Percentiles rank a stretch among this genome's conserved stretches.
These are phyloP conservation scores for Zygotorulaspora florentina DNA, from an alignment of 805 yeast genomes.

Conservation along the genomic window DNA sequence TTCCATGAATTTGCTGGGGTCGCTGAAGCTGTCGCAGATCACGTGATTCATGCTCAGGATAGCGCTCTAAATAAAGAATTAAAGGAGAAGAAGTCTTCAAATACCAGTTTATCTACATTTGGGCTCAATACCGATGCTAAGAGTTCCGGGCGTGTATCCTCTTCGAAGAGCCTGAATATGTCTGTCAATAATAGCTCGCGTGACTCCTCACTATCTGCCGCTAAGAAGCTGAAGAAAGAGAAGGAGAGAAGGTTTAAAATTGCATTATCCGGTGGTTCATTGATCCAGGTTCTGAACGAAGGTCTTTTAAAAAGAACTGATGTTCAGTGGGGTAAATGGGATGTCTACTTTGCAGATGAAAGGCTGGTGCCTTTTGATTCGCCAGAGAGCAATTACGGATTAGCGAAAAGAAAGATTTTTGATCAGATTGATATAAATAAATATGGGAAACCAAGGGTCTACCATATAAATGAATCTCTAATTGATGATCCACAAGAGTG, in stretches of 20 bases:
- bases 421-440: conserved; percentile 44
- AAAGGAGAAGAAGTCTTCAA: conserved; percentile 23
- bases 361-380: conserved; percentile 84
- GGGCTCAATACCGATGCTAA: conserved; percentile 6
- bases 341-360: conserved; percentile 93
- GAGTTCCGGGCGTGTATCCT: conserved; percentile 20
- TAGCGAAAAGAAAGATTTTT: conserved; percentile 74
- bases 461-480: conserved; percentile 73
- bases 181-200: conserved; percentile 3
- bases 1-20: conserved; percentile 87
- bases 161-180: conserved; percentile 18
- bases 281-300: conserved; percentile 78
- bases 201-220: conserved; percentile 10
- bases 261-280: conserved; percentile 90
- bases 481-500: conserved; percentile 83
- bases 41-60: conserved; percentile 85
- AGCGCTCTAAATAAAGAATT: conserved; percentile 32
- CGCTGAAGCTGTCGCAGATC: conserved; percentile 96
- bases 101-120: conserved; percentile 13
- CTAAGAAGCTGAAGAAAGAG: conserved; percentile 45
- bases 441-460: conserved; percentile 60
- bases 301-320: conserved; percentile 75
- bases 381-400: conserved; percentile 85
- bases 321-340: conserved; percentile 92
- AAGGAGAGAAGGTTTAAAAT: conserved; percentile 75